phyloP scores from a whole-genome alignment of 352 stramenopile species.

The Globisporangium takayamanum region DNA sequence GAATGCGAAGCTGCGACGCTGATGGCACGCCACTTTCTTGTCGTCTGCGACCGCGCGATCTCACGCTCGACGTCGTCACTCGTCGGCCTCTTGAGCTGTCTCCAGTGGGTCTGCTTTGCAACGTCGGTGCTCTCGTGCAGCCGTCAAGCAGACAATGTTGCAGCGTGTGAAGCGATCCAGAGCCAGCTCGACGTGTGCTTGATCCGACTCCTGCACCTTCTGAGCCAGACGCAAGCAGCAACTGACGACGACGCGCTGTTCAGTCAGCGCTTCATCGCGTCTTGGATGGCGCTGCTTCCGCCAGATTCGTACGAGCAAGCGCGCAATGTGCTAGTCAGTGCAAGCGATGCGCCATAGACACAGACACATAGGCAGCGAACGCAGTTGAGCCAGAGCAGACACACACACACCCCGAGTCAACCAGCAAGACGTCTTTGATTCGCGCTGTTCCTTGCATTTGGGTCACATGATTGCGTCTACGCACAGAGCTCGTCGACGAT shows the following conservation, averaged over 20 bases:
- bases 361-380: neutral
- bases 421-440: too few relatives aligned
- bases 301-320: conserved; percentile 15
- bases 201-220: conserved; percentile 25
- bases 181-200: conserved; percentile 27
- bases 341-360: neutral
- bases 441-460: too few relatives aligned
- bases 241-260: conserved; percentile 11
- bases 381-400: too few relatives aligned
- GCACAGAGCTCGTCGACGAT: conserved; percentile 80
- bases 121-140: conserved; percentile 10
- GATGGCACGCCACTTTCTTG: conserved; percentile 22
- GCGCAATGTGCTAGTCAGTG: conserved; percentile 9
- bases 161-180: conserved; percentile 6
- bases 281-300: conserved; percentile 28
- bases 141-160: conserved; percentile 9
- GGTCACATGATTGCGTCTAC: conserved; percentile 2
- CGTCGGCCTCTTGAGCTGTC: conserved; percentile 20
- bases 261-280: conserved; percentile 24
- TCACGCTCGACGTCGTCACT: conserved; percentile 18
- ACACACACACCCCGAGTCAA: too few relatives aligned
- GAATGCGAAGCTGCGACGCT: conserved; percentile 12
- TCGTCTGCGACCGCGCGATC: conserved; percentile 16
- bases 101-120: conserved; percentile 31
- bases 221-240: conserved; percentile 13